These are phyloP conservation scores for Lachnellula cervina DNA, from an alignment of 2,329 filamentous ascomycete species.

Conservation along the genomic window DNA sequence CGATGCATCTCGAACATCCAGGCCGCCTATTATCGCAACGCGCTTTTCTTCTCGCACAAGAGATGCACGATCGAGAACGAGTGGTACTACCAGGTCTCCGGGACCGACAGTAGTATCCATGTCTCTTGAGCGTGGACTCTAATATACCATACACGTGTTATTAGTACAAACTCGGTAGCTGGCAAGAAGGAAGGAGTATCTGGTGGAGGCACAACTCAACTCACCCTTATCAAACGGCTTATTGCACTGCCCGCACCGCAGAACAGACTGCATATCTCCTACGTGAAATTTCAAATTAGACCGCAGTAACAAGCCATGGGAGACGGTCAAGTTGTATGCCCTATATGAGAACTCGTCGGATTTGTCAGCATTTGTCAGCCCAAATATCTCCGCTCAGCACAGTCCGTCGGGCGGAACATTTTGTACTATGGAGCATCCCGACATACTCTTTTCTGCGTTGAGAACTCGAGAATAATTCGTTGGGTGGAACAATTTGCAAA, in stretches of 20 bases:
- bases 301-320: slow-evolving; percentile 8
- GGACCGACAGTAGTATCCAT: slow-evolving; percentile 42
- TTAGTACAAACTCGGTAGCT: slow-evolving; percentile 14
- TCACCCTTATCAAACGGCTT: slow-evolving; percentile 40
- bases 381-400: no score
- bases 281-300: slow-evolving; percentile 25
- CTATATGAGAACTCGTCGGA: slow-evolving; percentile 9
- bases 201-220: slow-evolving; percentile 13
- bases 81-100: slow-evolving; percentile 24
- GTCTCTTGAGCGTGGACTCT: slow-evolving; percentile 40
- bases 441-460: slow-evolving; percentile 3
- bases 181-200: slow-evolving; percentile 1
- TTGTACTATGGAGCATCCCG: slow-evolving; percentile 19
- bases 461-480: slow-evolving; percentile 4
- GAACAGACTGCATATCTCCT: slow-evolving; percentile 25
- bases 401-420: slow-evolving; percentile 21
- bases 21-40: slow-evolving; percentile 36
- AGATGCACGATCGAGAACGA: slow-evolving; percentile 34
- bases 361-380: slow-evolving; percentile 24
- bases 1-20: slow-evolving; percentile 35
- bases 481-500: slow-evolving; percentile 28
- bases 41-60: slow-evolving; percentile 35
- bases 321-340: slow-evolving; percentile 10
- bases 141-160: slow-evolving; percentile 1
- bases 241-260: slow-evolving; percentile 36